These are phyloP conservation scores for Sporobolomyces roseus DNA, from an alignment of 768 basidiomycete genomes.

Conservation along the genomic window DNA sequence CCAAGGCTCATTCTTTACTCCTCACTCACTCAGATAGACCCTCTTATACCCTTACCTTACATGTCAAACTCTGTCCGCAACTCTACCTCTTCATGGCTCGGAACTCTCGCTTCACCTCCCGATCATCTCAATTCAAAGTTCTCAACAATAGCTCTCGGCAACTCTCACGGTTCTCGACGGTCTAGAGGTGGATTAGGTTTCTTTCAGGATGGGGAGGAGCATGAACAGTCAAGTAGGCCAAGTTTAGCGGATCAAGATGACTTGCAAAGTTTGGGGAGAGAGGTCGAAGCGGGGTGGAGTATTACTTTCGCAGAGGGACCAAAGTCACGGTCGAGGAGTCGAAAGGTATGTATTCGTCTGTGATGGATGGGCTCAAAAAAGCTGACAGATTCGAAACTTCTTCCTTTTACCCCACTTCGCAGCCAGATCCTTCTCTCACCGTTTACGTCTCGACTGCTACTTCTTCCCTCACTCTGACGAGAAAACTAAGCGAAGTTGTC, in stretches of 20 bases:
- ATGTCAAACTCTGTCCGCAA: not conserved
- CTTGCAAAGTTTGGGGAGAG: not conserved
- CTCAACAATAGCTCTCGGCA: slow-evolving; percentile 22
- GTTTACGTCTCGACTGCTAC: slow-evolving; percentile 63
- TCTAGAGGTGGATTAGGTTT: not conserved
- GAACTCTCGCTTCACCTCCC: slow-evolving; percentile 12
- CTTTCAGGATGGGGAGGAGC: slow-evolving; percentile 11
- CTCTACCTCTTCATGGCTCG: slow-evolving; percentile 8
- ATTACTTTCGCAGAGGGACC: slow-evolving; percentile 64
- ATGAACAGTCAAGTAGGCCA: not conserved
- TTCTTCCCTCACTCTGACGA: slow-evolving; percentile 80
- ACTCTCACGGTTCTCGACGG: not conserved
- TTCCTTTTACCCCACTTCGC: not conserved
- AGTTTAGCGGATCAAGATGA: not conserved
- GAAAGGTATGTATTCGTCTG: slow-evolving; percentile 59
- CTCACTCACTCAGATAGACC: no score
- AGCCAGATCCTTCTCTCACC: slow-evolving; percentile 44
- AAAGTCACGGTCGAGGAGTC: slow-evolving; percentile 56
- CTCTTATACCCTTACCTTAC: no score
- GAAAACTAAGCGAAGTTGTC: slow-evolving; percentile 68
- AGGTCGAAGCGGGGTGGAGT: slow-evolving; percentile 73
- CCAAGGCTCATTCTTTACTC: no score
- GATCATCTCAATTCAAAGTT: slow-evolving; percentile 10
- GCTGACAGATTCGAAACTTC: no score
- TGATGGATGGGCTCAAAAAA: no score